Percentiles rank a stretch among this genome's conserved stretches.
Evolutionary conservation across 176 grass and related monocot genomes (phyloP).

Genomic region (Triticum turgidum): DNA sequence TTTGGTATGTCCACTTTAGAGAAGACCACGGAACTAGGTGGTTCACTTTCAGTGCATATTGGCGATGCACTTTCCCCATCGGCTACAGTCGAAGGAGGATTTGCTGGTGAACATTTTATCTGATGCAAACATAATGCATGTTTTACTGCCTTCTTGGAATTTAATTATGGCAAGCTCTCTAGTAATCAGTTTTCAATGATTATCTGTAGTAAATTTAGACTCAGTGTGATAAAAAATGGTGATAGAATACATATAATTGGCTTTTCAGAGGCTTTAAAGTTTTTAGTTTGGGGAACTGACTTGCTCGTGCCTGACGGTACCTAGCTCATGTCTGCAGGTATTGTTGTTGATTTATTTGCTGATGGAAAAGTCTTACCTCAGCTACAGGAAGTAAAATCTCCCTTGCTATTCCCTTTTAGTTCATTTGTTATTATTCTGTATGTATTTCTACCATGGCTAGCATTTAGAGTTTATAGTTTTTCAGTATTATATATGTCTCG

Average conservation of each 20-base stretch:
- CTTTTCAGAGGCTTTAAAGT: not conserved
- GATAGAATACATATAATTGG: not conserved
- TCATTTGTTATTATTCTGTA: not conserved
- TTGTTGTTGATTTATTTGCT: conserved; percentile 88
- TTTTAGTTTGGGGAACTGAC: not conserved
- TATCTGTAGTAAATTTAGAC: not conserved
- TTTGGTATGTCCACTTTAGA: conserved; percentile 89
- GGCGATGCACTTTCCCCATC: conserved; percentile 89
- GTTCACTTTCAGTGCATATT: conserved; percentile 70
- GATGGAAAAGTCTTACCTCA: conserved; percentile 81
- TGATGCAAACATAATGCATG: conserved; percentile 26
- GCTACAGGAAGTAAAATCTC: conserved; percentile 60
- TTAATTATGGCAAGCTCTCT: not conserved
- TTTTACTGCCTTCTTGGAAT: not conserved
- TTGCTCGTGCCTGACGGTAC: not conserved
- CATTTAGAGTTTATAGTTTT: not conserved
- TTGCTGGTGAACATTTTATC: conserved; percentile 65
- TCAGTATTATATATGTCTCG: not conserved
- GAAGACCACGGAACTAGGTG: conserved; percentile 64
- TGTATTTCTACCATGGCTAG: not conserved
- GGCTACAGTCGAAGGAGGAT: conserved; percentile 71
- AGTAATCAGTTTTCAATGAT: not conserved
- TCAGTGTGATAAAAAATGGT: not conserved
- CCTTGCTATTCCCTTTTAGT: not conserved
- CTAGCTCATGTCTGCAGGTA: conserved; percentile 47